Evolutionary conservation across 345 rosid genomes (phyloP), one percentile per base, ranked within the genome.

Genomic region (Brassica juncea): DNA sequence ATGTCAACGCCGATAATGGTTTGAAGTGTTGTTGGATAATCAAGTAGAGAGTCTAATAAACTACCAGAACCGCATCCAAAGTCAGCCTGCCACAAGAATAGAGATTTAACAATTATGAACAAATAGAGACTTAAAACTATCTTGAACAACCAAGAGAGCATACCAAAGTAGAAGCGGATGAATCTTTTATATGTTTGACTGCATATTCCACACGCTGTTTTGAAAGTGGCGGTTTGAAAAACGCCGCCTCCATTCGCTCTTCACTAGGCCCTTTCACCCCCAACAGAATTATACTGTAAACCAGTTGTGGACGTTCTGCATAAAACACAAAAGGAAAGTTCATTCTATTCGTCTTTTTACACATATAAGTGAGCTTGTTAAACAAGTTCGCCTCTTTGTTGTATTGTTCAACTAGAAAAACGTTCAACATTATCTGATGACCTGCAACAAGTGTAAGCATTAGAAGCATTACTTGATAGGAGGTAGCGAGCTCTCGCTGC

Each of bases 41-140:
- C 92, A 81, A 94, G 84, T 62, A 94, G 77, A 68, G 97, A 90
- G 67, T 91, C 89, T 83, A 92, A 77, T 72, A 92, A 86, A 83
- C 99, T 92, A 80, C 99, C 99, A 44, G 99, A 88, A 68, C 97
- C 94, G 69, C 97, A 94, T 58, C 99, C 99, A 85, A 91, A 91
- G 80, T 94, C 99, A 85, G 86, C 89, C 97, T 91, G 78, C 73
- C 75, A 68, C 49, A 76, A 65, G 25, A 79, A 57, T 5, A 65
- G 21, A 39, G 65, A 74, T 59, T 15, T 68, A 25, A 67, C 30
- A 61, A 39, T 37, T 52, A n/a, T 25, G 30, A 69, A 16, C 8
- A 52, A 28, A 39, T 58, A 32, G 14, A 69, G 16, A 84, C 14
- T 65, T 42, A 42, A 42, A 35, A 12, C 5, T 11, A 44, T 77